Conservation (phyloP, 2,329 filamentous ascomycete genomes). For the Cladosporium velox region DNA sequence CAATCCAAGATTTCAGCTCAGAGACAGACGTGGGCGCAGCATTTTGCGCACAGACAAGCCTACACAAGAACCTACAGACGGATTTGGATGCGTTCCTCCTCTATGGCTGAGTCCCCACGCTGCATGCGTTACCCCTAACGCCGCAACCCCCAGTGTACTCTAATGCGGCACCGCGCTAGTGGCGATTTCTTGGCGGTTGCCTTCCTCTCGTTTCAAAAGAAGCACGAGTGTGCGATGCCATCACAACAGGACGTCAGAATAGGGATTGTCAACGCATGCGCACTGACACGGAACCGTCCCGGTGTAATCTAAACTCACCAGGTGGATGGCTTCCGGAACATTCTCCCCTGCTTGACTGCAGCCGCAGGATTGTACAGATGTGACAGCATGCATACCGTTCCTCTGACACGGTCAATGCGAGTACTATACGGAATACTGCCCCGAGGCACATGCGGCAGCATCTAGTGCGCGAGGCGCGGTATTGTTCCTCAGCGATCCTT, state of each 20-base stretch:
- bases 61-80: not conserved
- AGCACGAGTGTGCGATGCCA: not conserved
- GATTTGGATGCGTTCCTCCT: not conserved
- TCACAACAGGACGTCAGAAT: not conserved
- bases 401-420: not conserved
- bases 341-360: constrained; percentile 4
- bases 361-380: not conserved
- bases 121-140: not conserved
- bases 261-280: not conserved
- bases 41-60: not conserved
- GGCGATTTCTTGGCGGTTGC: not conserved
- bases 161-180: not conserved
- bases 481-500: not conserved
- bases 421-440: not conserved
- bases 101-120: not conserved
- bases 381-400: not conserved
- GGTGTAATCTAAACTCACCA: not conserved
- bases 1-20: not conserved
- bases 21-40: not conserved
- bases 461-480: not conserved
- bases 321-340: not conserved
- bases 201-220: not conserved
- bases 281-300: not conserved
- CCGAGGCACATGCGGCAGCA: not conserved
- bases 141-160: not conserved